Evolutionary conservation across 805 yeast species (phyloP).

Genomic region (Kazachstania bromeliacearum): DNA sequence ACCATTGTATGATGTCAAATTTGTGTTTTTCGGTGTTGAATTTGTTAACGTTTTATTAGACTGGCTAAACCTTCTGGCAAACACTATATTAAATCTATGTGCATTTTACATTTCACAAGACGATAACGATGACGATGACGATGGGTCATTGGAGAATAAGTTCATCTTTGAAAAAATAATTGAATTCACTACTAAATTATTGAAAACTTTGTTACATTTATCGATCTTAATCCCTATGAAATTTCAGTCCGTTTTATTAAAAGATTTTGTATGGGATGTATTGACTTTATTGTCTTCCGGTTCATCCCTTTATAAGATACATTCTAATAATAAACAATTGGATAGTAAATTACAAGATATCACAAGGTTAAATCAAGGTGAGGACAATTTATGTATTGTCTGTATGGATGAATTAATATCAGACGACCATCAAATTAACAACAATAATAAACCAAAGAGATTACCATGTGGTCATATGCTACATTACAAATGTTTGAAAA

Average conservation of each 20-base stretch:
- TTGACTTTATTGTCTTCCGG: constrained; percentile 29
- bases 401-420: constrained; percentile 81
- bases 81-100: constrained; percentile 33
- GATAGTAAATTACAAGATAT: constrained; percentile 59
- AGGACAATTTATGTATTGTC: constrained; percentile 65
- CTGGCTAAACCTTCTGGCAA: constrained; percentile 27
- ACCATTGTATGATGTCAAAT: constrained; percentile 27
- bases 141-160: constrained; percentile 32
- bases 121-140: constrained; percentile 28
- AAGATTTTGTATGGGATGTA: constrained; percentile 37
- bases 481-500: constrained; percentile 81
- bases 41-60: constrained; percentile 56
- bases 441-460: constrained; percentile 51
- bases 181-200: constrained; percentile 42
- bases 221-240: constrained; percentile 39
- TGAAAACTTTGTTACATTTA: constrained; percentile 38
- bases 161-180: constrained; percentile 47
- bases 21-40: constrained; percentile 66
- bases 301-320: constrained; percentile 32
- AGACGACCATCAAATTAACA: background rate
- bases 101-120: constrained; percentile 36
- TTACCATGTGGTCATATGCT: constrained; percentile 79
- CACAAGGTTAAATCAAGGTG: constrained; percentile 51
- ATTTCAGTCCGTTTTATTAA: constrained; percentile 39
- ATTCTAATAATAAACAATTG: constrained; percentile 46